Percentiles rank a stretch among this genome's conserved stretches.
Conservation (phyloP, 106 monocot genomes). For the Cymbidium sinense region DNA sequence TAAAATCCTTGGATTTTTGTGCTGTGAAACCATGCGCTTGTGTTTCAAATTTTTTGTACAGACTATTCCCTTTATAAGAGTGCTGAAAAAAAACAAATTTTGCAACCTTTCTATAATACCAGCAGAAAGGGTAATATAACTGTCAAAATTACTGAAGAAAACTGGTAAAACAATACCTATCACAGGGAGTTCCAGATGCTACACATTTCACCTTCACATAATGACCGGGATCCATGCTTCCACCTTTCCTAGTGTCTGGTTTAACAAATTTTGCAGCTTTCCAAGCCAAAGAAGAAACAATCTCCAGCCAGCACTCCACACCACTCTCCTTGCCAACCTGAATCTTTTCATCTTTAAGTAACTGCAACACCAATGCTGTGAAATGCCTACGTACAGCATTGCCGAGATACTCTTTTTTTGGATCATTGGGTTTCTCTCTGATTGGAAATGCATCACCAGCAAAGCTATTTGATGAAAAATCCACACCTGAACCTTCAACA, state of each 20-base stretch:
- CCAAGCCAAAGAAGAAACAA: constrained; percentile 79
- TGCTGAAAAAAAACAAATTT: constrained; percentile 28
- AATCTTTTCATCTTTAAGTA: constrained; percentile 64
- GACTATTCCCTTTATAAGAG: constrained; percentile 77
- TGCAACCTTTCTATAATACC: neutral
- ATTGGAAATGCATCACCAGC: constrained; percentile 7
- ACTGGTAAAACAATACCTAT: constrained; percentile 49
- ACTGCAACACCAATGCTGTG: constrained; percentile 61
- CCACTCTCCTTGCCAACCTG: constrained; percentile 16
- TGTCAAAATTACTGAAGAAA: neutral
- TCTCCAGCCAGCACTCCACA: constrained; percentile 49
- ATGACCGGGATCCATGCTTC: constrained; percentile 87
- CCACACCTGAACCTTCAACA: constrained; percentile 12
- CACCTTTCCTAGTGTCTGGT: constrained; percentile 72
- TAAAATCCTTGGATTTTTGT: constrained; percentile 61
- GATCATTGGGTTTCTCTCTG: constrained; percentile 35
- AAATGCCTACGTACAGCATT: constrained; percentile 54
- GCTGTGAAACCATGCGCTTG: constrained; percentile 87
- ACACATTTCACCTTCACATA: constrained; percentile 93
- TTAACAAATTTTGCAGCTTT: constrained; percentile 71
- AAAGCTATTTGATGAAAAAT: constrained; percentile 34
- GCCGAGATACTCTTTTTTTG: constrained; percentile 35
- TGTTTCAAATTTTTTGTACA: constrained; percentile 89
- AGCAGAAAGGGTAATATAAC: neutral
- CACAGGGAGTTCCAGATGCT: constrained; percentile 49